These are phyloP conservation scores for Bryoerythrophyllum caledonicum DNA, from an alignment of 225 moss, liverwort and hornwort species.

Conservation along the genomic window DNA sequence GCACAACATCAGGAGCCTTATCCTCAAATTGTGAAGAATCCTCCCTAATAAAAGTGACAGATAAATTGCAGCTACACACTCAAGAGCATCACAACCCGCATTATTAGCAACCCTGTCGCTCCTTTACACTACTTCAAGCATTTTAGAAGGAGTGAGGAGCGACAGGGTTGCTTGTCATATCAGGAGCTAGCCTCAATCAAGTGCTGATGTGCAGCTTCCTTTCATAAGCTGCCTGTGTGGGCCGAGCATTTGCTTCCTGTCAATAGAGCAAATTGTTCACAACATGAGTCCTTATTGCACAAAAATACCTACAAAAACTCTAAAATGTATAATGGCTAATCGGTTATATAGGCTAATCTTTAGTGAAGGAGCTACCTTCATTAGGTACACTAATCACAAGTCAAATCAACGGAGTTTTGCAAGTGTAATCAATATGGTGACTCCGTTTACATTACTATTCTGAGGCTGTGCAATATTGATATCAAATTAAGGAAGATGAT, in stretches of 20 bases:
- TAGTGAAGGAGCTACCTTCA: too few relatives aligned
- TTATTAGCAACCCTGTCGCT: too few relatives aligned
- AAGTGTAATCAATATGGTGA: too few relatives aligned
- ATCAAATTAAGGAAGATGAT: too few relatives aligned
- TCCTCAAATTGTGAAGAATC: too few relatives aligned
- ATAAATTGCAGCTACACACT: too few relatives aligned
- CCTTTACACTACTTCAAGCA: neutral
- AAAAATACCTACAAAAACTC: neutral
- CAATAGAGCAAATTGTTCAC: slow-evolving; percentile 7
- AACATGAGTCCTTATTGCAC: neutral
- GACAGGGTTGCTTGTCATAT: too few relatives aligned
- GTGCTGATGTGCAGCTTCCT: slow-evolving; percentile 27
- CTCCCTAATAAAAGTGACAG: neutral
- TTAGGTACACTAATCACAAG: too few relatives aligned
- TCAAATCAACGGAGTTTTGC: too few relatives aligned
- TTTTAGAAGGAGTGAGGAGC: too few relatives aligned
- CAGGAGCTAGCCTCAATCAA: neutral
- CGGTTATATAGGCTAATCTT: too few relatives aligned
- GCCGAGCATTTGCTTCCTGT: slow-evolving; percentile 22
- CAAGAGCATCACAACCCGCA: too few relatives aligned
- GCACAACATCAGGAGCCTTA: neutral
- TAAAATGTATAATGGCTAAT: neutral
- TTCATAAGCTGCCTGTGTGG: neutral
- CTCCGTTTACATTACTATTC: neutral
- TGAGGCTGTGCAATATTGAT: neutral